A percentile compares a stretch with the other conserved stretches of the same genome.
Evolutionary conservation across 2,329 filamentous ascomycete species (phyloP).

Genomic region (Colletotrichum scovillei): DNA sequence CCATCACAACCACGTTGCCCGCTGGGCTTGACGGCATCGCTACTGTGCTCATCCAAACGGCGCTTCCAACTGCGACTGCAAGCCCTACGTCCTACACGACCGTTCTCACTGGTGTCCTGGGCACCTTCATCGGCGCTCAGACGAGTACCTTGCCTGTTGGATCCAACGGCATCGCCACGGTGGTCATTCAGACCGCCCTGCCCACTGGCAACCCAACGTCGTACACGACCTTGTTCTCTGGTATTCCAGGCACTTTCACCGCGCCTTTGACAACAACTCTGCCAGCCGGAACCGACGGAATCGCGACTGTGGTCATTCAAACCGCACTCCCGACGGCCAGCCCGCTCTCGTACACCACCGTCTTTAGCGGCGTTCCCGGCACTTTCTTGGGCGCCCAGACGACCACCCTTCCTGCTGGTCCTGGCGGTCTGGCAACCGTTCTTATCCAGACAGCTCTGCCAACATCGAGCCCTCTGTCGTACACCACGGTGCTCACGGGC

Average conservation of each 20-base stretch:
- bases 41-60: conserved; percentile 19
- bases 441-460: conserved; percentile 4
- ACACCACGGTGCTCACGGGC: conserved; percentile 1
- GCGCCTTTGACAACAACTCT: conserved; percentile 1
- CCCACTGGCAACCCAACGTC: not conserved
- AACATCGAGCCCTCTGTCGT: not conserved
- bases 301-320: conserved; percentile 7
- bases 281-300: not conserved
- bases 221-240: conserved; percentile 4
- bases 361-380: conserved; percentile 5
- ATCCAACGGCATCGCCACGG: not conserved
- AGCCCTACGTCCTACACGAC: not conserved
- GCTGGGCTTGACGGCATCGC: conserved; percentile 8
- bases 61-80: not conserved
- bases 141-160: not conserved
- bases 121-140: not conserved
- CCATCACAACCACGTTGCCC: not conserved
- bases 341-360: not conserved
- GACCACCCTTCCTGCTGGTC: not conserved
- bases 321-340: not conserved
- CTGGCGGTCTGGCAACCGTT: conserved; percentile 4
- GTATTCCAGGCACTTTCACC: conserved; percentile 7
- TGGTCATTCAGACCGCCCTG: conserved; percentile 17
- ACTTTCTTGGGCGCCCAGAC: conserved; percentile 1
- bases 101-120: not conserved